These are phyloP conservation scores for Phoenix roebelenii DNA, from an alignment of 176 grass and related monocot species.

Conservation along the genomic window DNA sequence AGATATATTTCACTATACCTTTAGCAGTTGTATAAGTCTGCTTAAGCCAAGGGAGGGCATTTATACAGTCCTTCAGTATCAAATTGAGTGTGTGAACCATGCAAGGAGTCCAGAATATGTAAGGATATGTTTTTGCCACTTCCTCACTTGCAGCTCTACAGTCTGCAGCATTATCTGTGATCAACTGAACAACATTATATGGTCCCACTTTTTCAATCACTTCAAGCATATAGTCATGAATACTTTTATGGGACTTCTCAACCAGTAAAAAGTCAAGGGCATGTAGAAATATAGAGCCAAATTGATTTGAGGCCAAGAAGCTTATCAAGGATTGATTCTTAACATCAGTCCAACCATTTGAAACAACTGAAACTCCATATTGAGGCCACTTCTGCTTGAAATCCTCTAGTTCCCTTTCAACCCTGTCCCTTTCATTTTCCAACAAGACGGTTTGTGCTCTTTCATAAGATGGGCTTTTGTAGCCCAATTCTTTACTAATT, in stretches of 20 bases:
- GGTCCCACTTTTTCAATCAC: constrained; percentile 18
- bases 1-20: constrained; percentile 20
- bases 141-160: constrained; percentile 23
- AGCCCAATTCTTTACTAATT: constrained; percentile 27
- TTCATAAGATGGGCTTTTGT: constrained; percentile 19
- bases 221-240: constrained; percentile 16
- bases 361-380: constrained; percentile 25
- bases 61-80: constrained; percentile 20
- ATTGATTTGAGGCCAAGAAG: constrained; percentile 22
- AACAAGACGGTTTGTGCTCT: constrained; percentile 20
- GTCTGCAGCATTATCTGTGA: constrained; percentile 23
- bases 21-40: constrained; percentile 19
- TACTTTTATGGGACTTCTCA: constrained; percentile 21
- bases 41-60: constrained; percentile 18
- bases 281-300: constrained; percentile 26
- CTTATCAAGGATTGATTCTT: constrained; percentile 22
- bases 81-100: constrained; percentile 22
- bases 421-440: constrained; percentile 14
- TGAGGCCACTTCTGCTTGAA: constrained; percentile 26
- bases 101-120: constrained; percentile 28
- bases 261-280: constrained; percentile 18
- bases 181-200: constrained; percentile 23
- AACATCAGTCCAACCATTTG: constrained; percentile 22
- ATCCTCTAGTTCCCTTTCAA: constrained; percentile 24
- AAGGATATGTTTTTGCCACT: constrained; percentile 17